A percentile compares a stretch with the other conserved stretches of the same genome.
phyloP scores from a whole-genome alignment of 2,329 filamentous ascomycete species.

The Coleophoma eucalyptorum region DNA sequence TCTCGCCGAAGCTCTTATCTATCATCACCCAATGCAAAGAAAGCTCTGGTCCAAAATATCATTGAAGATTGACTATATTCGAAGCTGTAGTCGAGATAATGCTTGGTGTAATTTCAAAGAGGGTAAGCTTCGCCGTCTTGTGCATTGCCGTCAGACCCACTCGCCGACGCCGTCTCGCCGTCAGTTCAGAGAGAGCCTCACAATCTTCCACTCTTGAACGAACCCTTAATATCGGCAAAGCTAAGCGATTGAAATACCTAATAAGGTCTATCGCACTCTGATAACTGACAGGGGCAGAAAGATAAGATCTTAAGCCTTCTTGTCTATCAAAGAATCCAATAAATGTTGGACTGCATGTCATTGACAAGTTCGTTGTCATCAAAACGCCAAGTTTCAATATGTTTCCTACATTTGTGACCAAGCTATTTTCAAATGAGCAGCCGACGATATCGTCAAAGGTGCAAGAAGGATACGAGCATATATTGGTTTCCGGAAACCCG shows the following conservation, averaged over 20 bases:
- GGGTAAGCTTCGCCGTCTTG: background rate
- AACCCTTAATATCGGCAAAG: no score
- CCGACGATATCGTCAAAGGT: background rate
- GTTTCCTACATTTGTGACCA: background rate
- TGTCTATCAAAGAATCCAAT: no score
- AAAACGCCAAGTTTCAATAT: background rate
- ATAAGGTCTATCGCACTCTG: no score
- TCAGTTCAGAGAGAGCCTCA: background rate
- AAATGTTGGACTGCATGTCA: no score
- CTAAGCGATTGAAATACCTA: no score
- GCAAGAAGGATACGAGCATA: slow-evolving; percentile 15
- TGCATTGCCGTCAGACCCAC: background rate
- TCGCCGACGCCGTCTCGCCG: background rate
- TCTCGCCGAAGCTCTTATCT: background rate
- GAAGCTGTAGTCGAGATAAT: no score
- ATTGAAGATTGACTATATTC: no score
- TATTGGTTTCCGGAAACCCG: slow-evolving; percentile 16
- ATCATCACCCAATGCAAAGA: background rate
- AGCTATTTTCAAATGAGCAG: background rate
- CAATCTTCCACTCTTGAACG: no score
- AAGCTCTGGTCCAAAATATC: no score
- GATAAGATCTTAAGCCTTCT: no score
- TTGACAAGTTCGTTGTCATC: no score
- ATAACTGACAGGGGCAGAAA: no score
- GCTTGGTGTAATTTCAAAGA: background rate